Evolutionary conservation across 305 asterid species (phyloP).

Genomic region (Fraxinus greggii): DNA sequence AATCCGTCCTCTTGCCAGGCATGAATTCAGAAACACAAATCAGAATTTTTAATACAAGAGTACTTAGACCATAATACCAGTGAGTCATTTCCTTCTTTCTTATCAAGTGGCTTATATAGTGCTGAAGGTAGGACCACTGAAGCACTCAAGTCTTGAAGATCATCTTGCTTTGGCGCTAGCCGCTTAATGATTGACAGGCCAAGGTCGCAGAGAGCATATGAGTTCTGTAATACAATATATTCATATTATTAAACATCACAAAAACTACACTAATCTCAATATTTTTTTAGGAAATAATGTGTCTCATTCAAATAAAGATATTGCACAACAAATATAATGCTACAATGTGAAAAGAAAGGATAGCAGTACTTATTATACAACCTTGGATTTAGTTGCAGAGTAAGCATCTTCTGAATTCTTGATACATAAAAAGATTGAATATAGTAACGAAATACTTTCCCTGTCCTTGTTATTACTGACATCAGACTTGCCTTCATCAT

Average conservation of each 20-base stretch:
- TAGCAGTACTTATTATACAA: slow-evolving; percentile 28
- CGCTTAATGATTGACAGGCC: slow-evolving; percentile 70
- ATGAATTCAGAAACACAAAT: slow-evolving; percentile 15
- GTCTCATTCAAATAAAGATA: slow-evolving; percentile 15
- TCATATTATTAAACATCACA: slow-evolving; percentile 29
- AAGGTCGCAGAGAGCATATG: slow-evolving; percentile 77
- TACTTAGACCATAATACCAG: slow-evolving; percentile 49
- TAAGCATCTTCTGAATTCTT: slow-evolving; percentile 76
- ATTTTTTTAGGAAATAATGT: slow-evolving; percentile 22
- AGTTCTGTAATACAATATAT: slow-evolving; percentile 56
- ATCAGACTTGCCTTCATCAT: slow-evolving; percentile 73
- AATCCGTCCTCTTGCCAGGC: slow-evolving; percentile 12
- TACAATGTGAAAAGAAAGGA: slow-evolving; percentile 20
- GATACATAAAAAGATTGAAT: slow-evolving; percentile 64
- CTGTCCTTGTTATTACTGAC: slow-evolving; percentile 57
- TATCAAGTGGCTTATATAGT: slow-evolving; percentile 59
- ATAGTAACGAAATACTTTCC: slow-evolving; percentile 57
- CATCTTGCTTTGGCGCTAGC: slow-evolving; percentile 56
- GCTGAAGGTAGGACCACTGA: slow-evolving; percentile 56
- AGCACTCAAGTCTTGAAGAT: slow-evolving; percentile 50
- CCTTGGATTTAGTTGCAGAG: slow-evolving; percentile 79
- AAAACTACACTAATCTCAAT: slow-evolving; percentile 20
- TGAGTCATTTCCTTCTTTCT: slow-evolving; percentile 57
- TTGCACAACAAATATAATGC: not conserved
- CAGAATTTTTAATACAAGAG: slow-evolving; percentile 23